Percentiles rank a stretch among this genome's conserved stretches.
phyloP scores from a whole-genome alignment of 495 filamentous ascomycete genomes.

The Tuber indicum region DNA sequence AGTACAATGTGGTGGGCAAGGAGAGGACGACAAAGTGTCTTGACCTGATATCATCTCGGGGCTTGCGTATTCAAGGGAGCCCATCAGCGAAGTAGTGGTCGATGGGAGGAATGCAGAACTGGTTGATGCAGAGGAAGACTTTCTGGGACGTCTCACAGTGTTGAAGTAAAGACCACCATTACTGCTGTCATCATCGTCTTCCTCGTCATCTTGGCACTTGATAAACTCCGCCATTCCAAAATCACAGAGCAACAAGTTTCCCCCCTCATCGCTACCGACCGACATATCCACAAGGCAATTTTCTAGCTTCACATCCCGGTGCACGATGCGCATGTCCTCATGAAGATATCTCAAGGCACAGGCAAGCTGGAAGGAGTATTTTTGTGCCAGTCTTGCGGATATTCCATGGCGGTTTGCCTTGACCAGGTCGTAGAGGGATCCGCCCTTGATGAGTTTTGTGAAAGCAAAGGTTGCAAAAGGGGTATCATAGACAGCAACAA shows the following conservation, averaged over 20 bases:
- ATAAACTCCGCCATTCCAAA: constrained; percentile 73
- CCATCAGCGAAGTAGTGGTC: constrained; percentile 41
- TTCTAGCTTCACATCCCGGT: constrained; percentile 71
- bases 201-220: constrained; percentile 47
- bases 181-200: constrained; percentile 45
- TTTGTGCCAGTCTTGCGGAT: constrained; percentile 50
- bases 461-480: constrained; percentile 70
- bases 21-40: constrained; percentile 6
- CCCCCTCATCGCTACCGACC: constrained; percentile 48
- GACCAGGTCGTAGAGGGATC: constrained; percentile 65
- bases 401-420: constrained; percentile 56
- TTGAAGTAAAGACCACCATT: constrained; percentile 24
- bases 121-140: constrained; percentile 38
- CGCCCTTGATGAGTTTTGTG: constrained; percentile 60
- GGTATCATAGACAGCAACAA: constrained; percentile 64
- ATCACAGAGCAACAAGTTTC: constrained; percentile 62
- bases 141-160: constrained; percentile 19
- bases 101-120: constrained; percentile 29
- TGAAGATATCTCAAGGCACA: constrained; percentile 66
- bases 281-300: constrained; percentile 64
- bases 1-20: constrained; percentile 44
- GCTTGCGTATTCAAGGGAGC: constrained; percentile 36
- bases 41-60: constrained; percentile 33
- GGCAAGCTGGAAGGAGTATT: constrained; percentile 63
- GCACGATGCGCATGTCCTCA: constrained; percentile 63